These are phyloP conservation scores for Rhododendron ovatum DNA, from an alignment of 148 eudicot genomes.

Conservation along the genomic window DNA sequence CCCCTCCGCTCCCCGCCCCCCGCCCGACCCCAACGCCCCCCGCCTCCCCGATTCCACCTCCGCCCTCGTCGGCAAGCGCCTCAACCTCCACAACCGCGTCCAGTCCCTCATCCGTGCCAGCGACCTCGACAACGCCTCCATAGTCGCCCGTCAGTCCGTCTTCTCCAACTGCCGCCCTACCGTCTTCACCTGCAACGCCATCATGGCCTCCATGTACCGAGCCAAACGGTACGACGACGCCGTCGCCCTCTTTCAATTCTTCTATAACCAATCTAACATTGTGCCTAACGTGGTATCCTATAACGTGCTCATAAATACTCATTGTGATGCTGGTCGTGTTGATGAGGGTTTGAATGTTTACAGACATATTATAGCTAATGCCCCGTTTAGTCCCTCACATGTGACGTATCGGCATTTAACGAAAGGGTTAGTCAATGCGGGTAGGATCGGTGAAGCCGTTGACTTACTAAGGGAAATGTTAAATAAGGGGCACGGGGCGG, in stretches of 20 bases:
- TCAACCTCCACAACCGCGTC: conserved; percentile 67
- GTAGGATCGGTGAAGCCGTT: conserved; percentile 60
- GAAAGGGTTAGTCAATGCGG: conserved; percentile 69
- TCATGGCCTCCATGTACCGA: conserved; percentile 61
- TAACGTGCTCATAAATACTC: conserved; percentile 61
- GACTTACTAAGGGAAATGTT: conserved; percentile 82
- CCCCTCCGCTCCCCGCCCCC: conserved; percentile 22
- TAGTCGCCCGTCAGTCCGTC: conserved; percentile 76
- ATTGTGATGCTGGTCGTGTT: conserved; percentile 29
- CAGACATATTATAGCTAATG: conserved; percentile 20
- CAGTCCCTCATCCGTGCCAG: conserved; percentile 66
- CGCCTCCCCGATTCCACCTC: conserved; percentile 72
- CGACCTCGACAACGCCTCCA: conserved; percentile 83
- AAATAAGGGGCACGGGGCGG: conserved; percentile 50
- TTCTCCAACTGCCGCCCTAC: conserved; percentile 91
- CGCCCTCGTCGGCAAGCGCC: conserved; percentile 67
- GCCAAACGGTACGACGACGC: conserved; percentile 53
- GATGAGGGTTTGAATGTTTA: conserved; percentile 28
- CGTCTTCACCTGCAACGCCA: conserved; percentile 81
- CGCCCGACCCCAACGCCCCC: conserved; percentile 58
- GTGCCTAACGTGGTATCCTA: conserved; percentile 67
- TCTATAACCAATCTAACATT: conserved; percentile 73
- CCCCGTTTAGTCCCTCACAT: conserved; percentile 71
- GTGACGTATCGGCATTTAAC: conserved; percentile 61
- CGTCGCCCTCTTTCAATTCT: conserved; percentile 71